Conservation (phyloP, 352 stramenopile genomes). For the Pseudoperonospora humuli region DNA sequence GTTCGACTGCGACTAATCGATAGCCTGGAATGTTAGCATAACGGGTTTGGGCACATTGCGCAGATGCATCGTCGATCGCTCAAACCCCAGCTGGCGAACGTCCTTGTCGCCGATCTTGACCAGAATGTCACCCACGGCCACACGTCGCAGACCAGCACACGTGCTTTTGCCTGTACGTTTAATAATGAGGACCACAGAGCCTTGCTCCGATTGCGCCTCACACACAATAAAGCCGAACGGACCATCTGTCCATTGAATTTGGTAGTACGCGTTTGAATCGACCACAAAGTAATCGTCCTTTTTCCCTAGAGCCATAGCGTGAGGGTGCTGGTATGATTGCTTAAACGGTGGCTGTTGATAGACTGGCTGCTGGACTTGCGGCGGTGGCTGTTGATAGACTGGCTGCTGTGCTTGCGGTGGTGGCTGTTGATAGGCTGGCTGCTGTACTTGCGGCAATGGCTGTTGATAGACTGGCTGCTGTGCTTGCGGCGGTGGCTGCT, state of each 20-base stretch:
- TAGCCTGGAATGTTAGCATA: constrained; percentile 68
- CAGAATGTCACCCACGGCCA: constrained; percentile 69
- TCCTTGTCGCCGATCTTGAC: constrained; percentile 72
- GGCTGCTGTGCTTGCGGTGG: constrained; percentile 11
- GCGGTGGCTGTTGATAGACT: constrained; percentile 12
- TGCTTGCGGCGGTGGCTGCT: constrained; percentile 2
- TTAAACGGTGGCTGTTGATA: too few relatives aligned
- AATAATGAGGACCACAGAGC: constrained; percentile 68
- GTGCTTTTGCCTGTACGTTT: constrained; percentile 72
- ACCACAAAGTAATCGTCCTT: constrained; percentile 54
- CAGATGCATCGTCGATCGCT: constrained; percentile 62
- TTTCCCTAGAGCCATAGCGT: constrained; percentile 15
- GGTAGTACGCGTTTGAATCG: constrained; percentile 64
- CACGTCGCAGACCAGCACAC: constrained; percentile 60
- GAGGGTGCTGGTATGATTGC: constrained; percentile 12
- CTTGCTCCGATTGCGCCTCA: constrained; percentile 59
- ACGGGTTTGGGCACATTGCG: constrained; percentile 71
- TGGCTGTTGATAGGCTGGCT: too few relatives aligned
- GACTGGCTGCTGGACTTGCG: neutral
- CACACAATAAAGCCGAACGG: constrained; percentile 76
- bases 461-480: constrained; percentile 18
- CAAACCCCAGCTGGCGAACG: constrained; percentile 60
- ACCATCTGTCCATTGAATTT: constrained; percentile 74
- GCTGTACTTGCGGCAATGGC: neutral
- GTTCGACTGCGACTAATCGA: constrained; percentile 35